Evolutionary conservation across 1,284 basidiomycete genomes (phyloP), one percentile per base, ranked within the genome.

Genomic region (Farysia itapuensis): DNA sequence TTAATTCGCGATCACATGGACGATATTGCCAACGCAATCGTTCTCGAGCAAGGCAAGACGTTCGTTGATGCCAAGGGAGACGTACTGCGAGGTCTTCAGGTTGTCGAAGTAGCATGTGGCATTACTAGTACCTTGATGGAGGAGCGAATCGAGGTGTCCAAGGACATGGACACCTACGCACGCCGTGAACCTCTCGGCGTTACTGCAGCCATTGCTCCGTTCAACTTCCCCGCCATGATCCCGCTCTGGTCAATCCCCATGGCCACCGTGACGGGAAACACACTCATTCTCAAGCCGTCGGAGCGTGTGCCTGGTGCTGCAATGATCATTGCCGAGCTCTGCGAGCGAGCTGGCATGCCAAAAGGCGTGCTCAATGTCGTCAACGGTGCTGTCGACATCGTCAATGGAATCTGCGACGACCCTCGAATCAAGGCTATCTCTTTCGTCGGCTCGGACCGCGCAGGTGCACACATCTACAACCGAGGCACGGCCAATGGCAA

Each of bases 241-340:
- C 92, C 93, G 0, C 81, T 97, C 9, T 96, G 93, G 93, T 54
- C 69, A 81, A 66, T 72, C 43, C 67, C 68, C 32, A 71, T 72
- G 64, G 88, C 90, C 13, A 81, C 85, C 20, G 86, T 87, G n/a
- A 90, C 89, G 4, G 92, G 94, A 39, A 98, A 98, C 77, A 93
- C 94, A 0, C 82, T 97, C 35, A 83, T 98, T 57, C 80, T 97
- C 65, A 98, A 98, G 77, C 94, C 94, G 16, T 94, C 90, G 2
- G 94, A 97, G 78, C 85, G 94, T 22, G 93, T 95, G 74, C 94
- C 94, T 16, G 93, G 92, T 51, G 94, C 94, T 8, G 87, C 90
- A 14, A 93, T 95, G 88, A 94, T 98, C 61, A 91, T 98, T 65
- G 90, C 92, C 30, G 93, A 97, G 77, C 83, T 97, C 5, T 91